Evolutionary conservation across 1,284 basidiomycete genomes (phyloP).

Genomic region (Rhodotorula sp.): DNA sequence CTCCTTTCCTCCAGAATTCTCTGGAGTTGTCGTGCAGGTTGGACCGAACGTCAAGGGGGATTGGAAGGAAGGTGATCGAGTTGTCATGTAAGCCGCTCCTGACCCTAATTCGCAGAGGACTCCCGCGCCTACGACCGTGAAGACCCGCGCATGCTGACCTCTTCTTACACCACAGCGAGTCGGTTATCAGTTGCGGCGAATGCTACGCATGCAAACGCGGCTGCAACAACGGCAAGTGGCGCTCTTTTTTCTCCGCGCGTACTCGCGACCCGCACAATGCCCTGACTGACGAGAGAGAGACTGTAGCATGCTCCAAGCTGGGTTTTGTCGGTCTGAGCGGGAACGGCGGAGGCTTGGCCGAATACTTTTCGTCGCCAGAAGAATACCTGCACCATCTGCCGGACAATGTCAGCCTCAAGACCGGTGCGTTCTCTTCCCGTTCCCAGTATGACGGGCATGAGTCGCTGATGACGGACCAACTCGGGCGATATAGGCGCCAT

Average conservation of each 20-base stretch:
- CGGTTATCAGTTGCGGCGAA: conserved; percentile 45
- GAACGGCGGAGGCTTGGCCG: conserved; percentile 41
- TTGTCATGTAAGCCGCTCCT: conserved; percentile 45
- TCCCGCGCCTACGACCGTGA: no score
- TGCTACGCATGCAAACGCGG: conserved; percentile 32
- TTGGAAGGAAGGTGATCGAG: conserved; percentile 46
- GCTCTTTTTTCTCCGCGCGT: no score
- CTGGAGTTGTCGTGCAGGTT: conserved; percentile 47
- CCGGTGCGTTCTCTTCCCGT: conserved; percentile 39
- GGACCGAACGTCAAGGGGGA: conserved; percentile 43
- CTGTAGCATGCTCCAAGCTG: conserved; percentile 43
- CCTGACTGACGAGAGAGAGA: no score
- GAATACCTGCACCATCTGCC: conserved; percentile 47
- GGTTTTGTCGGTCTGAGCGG: conserved; percentile 45
- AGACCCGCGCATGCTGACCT: no score
- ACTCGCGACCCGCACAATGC: not conserved
- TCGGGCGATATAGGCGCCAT: conserved; percentile 22
- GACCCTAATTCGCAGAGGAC: no score
- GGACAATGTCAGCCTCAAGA: conserved; percentile 41
- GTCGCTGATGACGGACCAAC: not conserved
- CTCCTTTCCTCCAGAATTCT: conserved; percentile 39
- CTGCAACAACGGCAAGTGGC: conserved; percentile 27
- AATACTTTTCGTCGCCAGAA: conserved; percentile 47
- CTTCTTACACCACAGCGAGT: no score
- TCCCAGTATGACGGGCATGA: not conserved